Evolutionary conservation across 352 stramenopile species (phyloP).

Genomic region (Phytophthora agathidicida): DNA sequence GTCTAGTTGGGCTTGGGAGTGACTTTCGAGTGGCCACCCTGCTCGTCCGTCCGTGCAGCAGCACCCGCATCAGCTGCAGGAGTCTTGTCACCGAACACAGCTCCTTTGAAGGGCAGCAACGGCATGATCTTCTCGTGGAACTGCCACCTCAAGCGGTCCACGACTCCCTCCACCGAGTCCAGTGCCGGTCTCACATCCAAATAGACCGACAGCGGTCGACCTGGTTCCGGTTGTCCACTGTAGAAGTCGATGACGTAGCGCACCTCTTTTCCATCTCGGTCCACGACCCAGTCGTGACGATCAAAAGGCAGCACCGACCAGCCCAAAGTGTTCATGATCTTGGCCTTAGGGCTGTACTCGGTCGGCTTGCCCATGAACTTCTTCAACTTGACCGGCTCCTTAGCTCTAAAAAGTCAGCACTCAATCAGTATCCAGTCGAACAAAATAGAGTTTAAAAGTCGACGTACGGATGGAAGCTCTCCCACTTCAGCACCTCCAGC

Average conservation of each 20-base stretch:
- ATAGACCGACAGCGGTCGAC: slow-evolving; percentile 91
- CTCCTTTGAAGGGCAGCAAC: slow-evolving; percentile 73
- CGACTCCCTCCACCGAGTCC: slow-evolving; percentile 85
- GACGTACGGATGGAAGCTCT: slow-evolving; percentile 70
- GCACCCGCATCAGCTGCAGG: not conserved
- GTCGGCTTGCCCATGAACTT: slow-evolving; percentile 95
- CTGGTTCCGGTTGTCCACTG: slow-evolving; percentile 88
- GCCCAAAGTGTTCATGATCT: slow-evolving; percentile 85
- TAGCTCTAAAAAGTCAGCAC: slow-evolving; percentile 19
- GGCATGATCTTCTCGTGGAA: slow-evolving; percentile 79
- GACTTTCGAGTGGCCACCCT: slow-evolving; percentile 41
- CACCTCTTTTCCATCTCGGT: slow-evolving; percentile 91
- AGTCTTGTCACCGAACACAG: slow-evolving; percentile 35
- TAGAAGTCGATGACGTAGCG: slow-evolving; percentile 99
- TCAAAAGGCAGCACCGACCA: slow-evolving; percentile 96
- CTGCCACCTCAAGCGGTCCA: slow-evolving; percentile 84
- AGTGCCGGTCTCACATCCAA: slow-evolving; percentile 97
- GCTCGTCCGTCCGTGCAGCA: slow-evolving; percentile 14
- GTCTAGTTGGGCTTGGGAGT: slow-evolving; percentile 40
- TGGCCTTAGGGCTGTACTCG: slow-evolving; percentile 95
- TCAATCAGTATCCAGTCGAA: not conserved
- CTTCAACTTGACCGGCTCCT: slow-evolving; percentile 88
- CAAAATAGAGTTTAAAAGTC: too few relatives aligned
- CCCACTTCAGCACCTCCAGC: slow-evolving; percentile 93
- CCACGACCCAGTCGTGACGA: slow-evolving; percentile 98